Conservation (phyloP, 78 protist genomes). For the Dictyostelium citrinum region DNA sequence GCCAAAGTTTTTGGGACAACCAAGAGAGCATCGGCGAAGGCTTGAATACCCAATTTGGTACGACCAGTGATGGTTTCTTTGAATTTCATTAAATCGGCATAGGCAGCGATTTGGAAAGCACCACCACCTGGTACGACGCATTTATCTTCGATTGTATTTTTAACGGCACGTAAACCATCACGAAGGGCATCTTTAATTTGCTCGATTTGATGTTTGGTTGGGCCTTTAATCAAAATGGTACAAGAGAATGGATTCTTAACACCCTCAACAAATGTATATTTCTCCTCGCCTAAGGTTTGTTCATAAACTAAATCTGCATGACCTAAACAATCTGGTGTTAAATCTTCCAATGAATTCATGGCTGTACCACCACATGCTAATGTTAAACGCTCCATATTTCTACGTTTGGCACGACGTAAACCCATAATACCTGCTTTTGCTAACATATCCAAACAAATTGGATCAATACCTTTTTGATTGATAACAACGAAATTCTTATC, state of each 20-base stretch:
- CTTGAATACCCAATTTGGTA: conserved; percentile 93
- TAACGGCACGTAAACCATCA: conserved; percentile 99
- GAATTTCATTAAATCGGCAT: conserved; percentile 85
- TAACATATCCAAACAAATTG: conserved; percentile 96
- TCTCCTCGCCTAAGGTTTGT: conserved; percentile 98
- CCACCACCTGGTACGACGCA: conserved; percentile 98
- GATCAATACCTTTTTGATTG: conserved; percentile 99
- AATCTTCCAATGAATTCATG: conserved; percentile 96
- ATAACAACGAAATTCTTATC: conserved; percentile 93
- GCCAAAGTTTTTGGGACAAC: conserved; percentile 98
- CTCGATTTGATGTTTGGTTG: conserved; percentile 96
- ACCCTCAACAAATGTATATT: conserved; percentile 99
- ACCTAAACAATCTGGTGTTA: conserved; percentile 92
- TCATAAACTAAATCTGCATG: conserved; percentile 96
- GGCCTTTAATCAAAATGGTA: conserved; percentile 98
- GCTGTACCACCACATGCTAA: conserved; percentile 99
- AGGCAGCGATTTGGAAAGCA: conserved; percentile 95
- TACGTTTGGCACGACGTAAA: conserved; percentile 98
- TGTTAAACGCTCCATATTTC: conserved; percentile 98
- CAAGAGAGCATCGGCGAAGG: conserved; percentile 98
- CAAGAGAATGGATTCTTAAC: conserved; percentile 94
- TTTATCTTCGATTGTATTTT: conserved; percentile 96
- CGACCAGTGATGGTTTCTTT: conserved; percentile 81
- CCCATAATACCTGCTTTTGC: conserved; percentile 97
- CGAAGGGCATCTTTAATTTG: conserved; percentile 99